Evolutionary conservation across 78 protist species (phyloP).

Genomic region (Cavenderia fasciculata): DNA sequence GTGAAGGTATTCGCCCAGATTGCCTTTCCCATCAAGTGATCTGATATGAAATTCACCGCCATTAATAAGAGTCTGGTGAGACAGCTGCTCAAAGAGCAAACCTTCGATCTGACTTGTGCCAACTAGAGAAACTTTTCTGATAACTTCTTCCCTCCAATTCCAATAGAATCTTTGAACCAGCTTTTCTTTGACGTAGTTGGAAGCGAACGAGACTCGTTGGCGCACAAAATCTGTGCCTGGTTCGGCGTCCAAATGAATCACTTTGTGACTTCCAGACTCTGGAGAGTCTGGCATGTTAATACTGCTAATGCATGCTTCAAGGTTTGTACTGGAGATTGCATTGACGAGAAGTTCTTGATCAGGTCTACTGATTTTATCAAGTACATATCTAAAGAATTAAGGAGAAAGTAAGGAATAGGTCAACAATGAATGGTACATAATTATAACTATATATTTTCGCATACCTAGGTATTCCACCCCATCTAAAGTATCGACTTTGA

Average conservation of each 20-base stretch:
- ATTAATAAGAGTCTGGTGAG: background rate
- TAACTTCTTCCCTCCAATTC: no score
- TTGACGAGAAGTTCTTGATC: background rate
- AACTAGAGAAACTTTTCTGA: background rate
- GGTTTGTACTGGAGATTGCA: background rate
- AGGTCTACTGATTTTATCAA: background rate
- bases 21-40: no score
- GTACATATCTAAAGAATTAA: background rate
- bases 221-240: background rate
- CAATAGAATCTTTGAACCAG: background rate
- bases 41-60: background rate
- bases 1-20: no score
- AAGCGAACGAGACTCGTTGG: background rate
- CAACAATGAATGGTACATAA: no score
- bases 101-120: no score
- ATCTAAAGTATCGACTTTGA: background rate
- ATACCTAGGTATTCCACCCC: conserved; percentile 4
- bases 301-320: background rate
- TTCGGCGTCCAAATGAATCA: background rate
- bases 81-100: conserved; percentile 9
- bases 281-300: background rate
- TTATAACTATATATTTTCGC: no score
- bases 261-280: background rate
- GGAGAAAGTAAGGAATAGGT: background rate
- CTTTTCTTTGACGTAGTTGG: background rate